These are phyloP conservation scores for Paecilomyces sp. DNA, from an alignment of 2,329 filamentous ascomycete genomes.

Conservation along the genomic window DNA sequence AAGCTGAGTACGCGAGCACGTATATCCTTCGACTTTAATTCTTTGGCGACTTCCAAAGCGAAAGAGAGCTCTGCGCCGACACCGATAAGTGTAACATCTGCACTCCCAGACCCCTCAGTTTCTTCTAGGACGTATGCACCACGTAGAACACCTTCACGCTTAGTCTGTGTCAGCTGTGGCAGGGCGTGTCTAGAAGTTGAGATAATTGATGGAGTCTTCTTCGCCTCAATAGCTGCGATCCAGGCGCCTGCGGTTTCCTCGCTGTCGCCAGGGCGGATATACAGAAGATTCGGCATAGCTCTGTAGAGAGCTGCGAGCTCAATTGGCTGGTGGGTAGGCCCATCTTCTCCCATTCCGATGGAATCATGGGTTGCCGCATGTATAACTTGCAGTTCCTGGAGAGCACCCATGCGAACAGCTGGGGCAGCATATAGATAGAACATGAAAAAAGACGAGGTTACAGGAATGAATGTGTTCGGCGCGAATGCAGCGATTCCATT, in stretches of 20 bases:
- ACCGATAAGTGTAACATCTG: slow-evolving; percentile 42
- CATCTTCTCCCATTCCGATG: slow-evolving; percentile 54
- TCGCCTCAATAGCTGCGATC: slow-evolving; percentile 33
- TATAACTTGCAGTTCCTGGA: slow-evolving; percentile 49
- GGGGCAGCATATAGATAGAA: slow-evolving; percentile 54
- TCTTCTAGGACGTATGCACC: slow-evolving; percentile 39
- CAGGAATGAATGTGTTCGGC: slow-evolving; percentile 49
- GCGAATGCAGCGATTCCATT: slow-evolving; percentile 60
- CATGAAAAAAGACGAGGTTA: slow-evolving; percentile 58
- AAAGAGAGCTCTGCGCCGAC: slow-evolving; percentile 46
- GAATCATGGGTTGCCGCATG: slow-evolving; percentile 57
- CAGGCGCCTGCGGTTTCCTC: slow-evolving; percentile 48
- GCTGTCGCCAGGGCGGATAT: slow-evolving; percentile 53
- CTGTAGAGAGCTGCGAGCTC: slow-evolving; percentile 52
- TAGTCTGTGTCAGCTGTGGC: slow-evolving; percentile 31
- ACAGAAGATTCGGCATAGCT: slow-evolving; percentile 56
- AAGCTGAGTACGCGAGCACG: slow-evolving; percentile 43
- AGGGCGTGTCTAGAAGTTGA: slow-evolving; percentile 37
- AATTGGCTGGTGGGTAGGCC: slow-evolving; percentile 57
- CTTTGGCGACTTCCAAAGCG: slow-evolving; percentile 36
- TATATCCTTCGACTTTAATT: slow-evolving; percentile 33
- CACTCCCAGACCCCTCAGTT: slow-evolving; percentile 18
- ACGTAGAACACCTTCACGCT: slow-evolving; percentile 28
- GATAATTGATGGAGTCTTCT: slow-evolving; percentile 35
- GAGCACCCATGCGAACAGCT: slow-evolving; percentile 54